Percentiles rank a stretch among this genome's conserved stretches.
Conservation (phyloP, 257 asterid genomes). For the Rehmannia glutinosa region DNA sequence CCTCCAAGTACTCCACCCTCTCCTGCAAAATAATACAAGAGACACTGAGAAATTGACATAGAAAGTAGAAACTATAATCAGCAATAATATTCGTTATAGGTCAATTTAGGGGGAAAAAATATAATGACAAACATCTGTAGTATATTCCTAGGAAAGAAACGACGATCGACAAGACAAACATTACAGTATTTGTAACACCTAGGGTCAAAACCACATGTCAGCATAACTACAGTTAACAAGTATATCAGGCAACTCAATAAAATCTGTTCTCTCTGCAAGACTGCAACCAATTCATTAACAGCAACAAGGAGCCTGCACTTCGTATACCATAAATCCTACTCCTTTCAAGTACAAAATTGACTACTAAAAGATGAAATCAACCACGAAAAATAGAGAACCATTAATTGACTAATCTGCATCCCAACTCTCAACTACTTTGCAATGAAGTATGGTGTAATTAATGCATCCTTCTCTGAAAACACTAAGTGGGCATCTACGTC, state of each 20-base stretch:
- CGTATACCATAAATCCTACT: not conserved
- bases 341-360: not conserved
- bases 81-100: not conserved
- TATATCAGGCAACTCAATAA: not conserved
- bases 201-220: not conserved
- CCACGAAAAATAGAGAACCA: not conserved
- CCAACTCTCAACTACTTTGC: constrained; percentile 3
- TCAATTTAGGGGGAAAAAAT: not conserved
- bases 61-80: not conserved
- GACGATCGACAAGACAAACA: not conserved
- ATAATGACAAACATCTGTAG: not conserved
- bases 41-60: not conserved
- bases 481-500: too few relatives aligned
- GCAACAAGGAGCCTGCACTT: not conserved
- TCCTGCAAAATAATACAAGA: constrained; percentile 52
- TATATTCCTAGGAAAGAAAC: not conserved
- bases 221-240: not conserved
- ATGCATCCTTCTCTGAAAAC: not conserved
- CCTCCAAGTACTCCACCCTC: constrained; percentile 91
- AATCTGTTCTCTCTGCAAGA: too few relatives aligned
- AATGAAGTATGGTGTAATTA: not conserved
- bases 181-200: not conserved
- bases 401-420: not conserved
- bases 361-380: not conserved
- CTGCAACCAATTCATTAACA: not conserved